Base-by-base conservation (phyloP, 78 protist species). In the Pigoraptor vietnamica region DNA sequence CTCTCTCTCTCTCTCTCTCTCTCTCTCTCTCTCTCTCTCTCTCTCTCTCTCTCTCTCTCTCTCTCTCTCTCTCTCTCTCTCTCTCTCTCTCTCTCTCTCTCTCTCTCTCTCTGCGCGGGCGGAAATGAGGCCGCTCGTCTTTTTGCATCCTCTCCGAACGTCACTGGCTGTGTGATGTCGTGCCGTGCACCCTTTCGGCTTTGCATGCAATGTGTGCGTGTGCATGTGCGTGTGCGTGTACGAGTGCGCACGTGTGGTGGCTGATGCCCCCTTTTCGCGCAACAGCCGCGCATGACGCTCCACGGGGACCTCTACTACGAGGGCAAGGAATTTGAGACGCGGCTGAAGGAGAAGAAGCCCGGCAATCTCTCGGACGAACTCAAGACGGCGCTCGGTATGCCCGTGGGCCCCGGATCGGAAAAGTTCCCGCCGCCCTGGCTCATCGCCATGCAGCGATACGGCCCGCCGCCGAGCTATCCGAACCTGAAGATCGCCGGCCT, bases 381-480 rank as follows among this genome's bases (percentile, higher is more conserved):
- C 14, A 37, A 40, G 21, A 55, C 88, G 36, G 99, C 99, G 19
- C 94, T 98, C 35, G 99, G 99, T 36, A 97, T 98, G 98, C 87
- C 87, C n/a, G 38, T 82, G n/a, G 2, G n/a, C 6, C n/a, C 6
- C 33, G 6, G 33, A 9, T 29, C 34, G 2, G 10, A 82, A 24
- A 37, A 1, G 0, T 93, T 92, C 33, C 99, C 99, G 24, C 99
- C 99, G 56, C 99, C 99, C 24, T 99, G 99, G 99, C 97, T 99
- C 24, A 91, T 96, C 91, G 94, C 95, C 95, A 98, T 98, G 99
- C 99, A 99, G 95, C 90, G 95, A 0, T 87, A 84, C 89, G 98
- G 98, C 6, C 98, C 98, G 37, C 99, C 99, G 10, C 99, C 99
- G 14, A 91, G 98, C 10, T 99, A 98, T 90, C 99, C 99, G 0